Evolutionary conservation across 2,329 filamentous ascomycete genomes (phyloP).

Genomic region (Dryadomyces sulphureus): DNA sequence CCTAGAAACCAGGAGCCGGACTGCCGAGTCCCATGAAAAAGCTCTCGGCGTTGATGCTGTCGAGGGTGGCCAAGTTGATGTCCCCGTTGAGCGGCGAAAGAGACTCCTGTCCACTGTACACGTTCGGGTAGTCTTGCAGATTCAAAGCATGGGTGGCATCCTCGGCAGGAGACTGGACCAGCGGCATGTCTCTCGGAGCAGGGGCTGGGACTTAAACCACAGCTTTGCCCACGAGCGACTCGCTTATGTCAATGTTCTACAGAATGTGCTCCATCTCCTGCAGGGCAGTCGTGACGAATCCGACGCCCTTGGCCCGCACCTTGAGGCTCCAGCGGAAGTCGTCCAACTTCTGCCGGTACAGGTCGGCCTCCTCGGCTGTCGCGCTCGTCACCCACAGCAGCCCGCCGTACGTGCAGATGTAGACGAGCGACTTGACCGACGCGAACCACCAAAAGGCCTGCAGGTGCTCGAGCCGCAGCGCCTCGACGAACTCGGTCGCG

Average conservation of each 20-base stretch:
- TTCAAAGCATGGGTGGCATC: no score
- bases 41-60: no score
- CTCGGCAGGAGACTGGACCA: no score
- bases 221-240: background rate
- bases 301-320: slow-evolving; percentile 18
- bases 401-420: slow-evolving; percentile 25
- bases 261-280: background rate
- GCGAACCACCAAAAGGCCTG: slow-evolving; percentile 31
- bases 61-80: no score
- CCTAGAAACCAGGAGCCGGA: no score
- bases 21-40: no score
- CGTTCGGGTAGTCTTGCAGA: no score
- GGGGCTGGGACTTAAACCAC: no score
- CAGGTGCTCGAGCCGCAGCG: slow-evolving; percentile 27
- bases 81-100: no score
- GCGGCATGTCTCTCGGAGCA: no score
- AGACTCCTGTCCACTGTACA: no score
- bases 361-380: slow-evolving; percentile 22
- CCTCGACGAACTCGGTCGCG: slow-evolving; percentile 25
- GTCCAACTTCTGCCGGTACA: slow-evolving; percentile 23
- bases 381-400: slow-evolving; percentile 25
- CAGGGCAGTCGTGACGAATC: background rate
- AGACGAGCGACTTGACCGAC: slow-evolving; percentile 26
- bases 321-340: slow-evolving; percentile 27
- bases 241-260: background rate